Base-by-base conservation (phyloP, 768 basidiomycete genomes). In the Russula brevipes region DNA sequence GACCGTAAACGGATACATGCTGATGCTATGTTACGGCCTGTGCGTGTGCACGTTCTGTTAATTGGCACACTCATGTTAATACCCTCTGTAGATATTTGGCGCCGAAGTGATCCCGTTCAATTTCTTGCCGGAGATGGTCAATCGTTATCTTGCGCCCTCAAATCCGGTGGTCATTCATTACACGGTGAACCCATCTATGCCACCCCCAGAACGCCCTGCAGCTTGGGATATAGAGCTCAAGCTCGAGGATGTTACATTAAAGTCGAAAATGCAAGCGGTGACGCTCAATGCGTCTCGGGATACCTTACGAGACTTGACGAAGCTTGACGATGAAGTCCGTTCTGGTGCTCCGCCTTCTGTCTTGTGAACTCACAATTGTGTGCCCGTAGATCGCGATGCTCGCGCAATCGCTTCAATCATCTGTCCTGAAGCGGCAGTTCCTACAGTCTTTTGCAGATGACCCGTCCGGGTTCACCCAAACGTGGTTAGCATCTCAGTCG, bases 191-290 rank as follows among this genome's bases (percentile, higher is more conserved):
- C 89, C 88, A 0, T 71, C 77, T 5, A 67, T 78, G 1, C 78
- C 82, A 35, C 83, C 88, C 0, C 83, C 89, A 3, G 89, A 91
- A 61, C 73, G 74, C 65, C 73, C 77, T 24, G 68, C 75, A 17
- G 92, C 91, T 4, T 96, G 86, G 81, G 94, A 97, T 70, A 82
- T 94, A 17, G 93, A 96, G 55, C 74, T 96, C 11, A 94, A 92
- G 73, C 82, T 88, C 73, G 94, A 97, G 69, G 94, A 97, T 71
- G 77, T 82, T 2, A 73, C 75, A 8, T 71, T 88, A 49, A 95
- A 94, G 75, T 81, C 76, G 59, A 83, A 86, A 55, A 91, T 93
- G 86, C 74, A 75, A 42, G 75, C 82, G 1, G 84, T 87, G n/a
- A 81, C 88, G 52, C 76, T 88, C 11, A 80, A 82, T 53, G 78